Conservation (phyloP, 2,329 filamentous ascomycete genomes). For the Aspergillus carbonarius region DNA sequence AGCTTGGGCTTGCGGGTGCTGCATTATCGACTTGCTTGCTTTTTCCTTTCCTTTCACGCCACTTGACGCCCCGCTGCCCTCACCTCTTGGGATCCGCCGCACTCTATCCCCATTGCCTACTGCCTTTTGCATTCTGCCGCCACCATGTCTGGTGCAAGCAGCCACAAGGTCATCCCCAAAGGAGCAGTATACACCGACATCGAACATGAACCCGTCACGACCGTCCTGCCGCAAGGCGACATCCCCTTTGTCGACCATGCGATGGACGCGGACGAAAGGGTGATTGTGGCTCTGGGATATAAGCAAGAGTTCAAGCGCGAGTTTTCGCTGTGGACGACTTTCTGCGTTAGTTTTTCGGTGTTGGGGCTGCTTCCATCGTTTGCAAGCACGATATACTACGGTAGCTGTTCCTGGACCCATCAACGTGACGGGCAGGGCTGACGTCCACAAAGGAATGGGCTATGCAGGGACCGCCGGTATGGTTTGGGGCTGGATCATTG, state of each 20-base stretch:
- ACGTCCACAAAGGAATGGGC: slow-evolving; percentile 42
- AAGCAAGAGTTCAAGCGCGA: slow-evolving; percentile 67
- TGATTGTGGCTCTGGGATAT: slow-evolving; percentile 49
- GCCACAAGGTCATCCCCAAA: slow-evolving; percentile 12
- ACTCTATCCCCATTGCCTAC: background rate
- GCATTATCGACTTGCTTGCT: background rate
- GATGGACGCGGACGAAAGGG: slow-evolving; percentile 43
- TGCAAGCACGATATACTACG: slow-evolving; percentile 70
- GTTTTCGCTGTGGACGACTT: slow-evolving; percentile 71
- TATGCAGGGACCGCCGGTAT: slow-evolving; percentile 62
- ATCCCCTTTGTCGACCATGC: slow-evolving; percentile 35
- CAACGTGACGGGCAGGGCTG: slow-evolving; percentile 1
- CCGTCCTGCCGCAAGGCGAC: slow-evolving; percentile 38
- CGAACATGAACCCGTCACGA: slow-evolving; percentile 37
- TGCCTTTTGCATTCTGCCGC: background rate
- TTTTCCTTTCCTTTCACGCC: background rate
- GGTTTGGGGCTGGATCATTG: slow-evolving; percentile 75
- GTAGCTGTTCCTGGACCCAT: slow-evolving; percentile 43
- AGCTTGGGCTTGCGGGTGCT: background rate
- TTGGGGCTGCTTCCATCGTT: slow-evolving; percentile 70
- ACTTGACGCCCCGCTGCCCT: background rate
- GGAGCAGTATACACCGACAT: slow-evolving; percentile 19
- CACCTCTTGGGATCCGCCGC: background rate
- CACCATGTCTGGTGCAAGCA: slow-evolving; percentile 7
- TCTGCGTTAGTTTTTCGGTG: slow-evolving; percentile 72